phyloP scores from a whole-genome alignment of 2,329 filamentous ascomycete genomes.

The Ophiostoma piceae region DNA sequence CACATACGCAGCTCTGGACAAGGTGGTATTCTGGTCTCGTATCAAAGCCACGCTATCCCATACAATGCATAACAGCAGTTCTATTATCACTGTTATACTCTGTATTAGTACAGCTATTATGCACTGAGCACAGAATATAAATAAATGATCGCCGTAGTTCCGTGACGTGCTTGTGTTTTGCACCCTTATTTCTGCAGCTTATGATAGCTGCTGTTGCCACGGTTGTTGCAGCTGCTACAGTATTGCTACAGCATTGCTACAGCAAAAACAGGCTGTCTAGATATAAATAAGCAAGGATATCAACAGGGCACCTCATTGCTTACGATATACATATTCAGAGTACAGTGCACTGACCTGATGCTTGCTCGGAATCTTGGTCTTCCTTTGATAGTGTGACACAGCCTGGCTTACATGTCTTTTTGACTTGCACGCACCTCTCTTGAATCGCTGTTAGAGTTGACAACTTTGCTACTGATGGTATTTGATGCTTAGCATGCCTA shows the following conservation, averaged over 20 bases:
- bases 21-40: neutral
- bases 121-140: too few relatives aligned
- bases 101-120: too few relatives aligned
- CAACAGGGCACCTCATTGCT: neutral
- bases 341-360: neutral
- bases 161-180: conserved; percentile 1
- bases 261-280: neutral
- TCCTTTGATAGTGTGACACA: conserved; percentile 1
- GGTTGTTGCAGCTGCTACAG: neutral
- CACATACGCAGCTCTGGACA: neutral
- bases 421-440: neutral
- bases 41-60: neutral
- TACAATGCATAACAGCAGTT: neutral
- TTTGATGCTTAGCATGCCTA: too few relatives aligned
- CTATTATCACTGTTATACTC: neutral
- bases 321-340: too few relatives aligned
- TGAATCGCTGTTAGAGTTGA: neutral
- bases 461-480: neutral
- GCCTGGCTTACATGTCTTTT: neutral
- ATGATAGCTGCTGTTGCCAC: neutral
- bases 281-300: neutral
- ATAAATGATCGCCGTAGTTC: neutral
- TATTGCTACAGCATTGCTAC: neutral
- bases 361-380: neutral
- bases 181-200: neutral